Base-by-base conservation (phyloP, 176 grass and related monocot genomes). In the Elymus sibiricus region DNA sequence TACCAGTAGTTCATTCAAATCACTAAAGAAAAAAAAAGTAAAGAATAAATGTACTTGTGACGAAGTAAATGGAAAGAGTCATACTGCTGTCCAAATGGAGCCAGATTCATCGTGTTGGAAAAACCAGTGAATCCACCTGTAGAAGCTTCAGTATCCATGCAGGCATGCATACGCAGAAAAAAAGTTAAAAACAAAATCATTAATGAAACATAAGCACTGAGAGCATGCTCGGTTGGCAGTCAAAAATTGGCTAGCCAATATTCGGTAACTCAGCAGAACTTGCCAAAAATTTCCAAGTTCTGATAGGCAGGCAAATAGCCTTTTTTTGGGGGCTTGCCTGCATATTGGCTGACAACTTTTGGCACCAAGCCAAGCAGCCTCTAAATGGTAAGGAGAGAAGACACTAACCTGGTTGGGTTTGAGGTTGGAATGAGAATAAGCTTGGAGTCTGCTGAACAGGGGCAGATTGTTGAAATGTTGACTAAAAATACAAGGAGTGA, bases 51-150 rank as follows among this genome's bases (percentile, higher is more conserved):
- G 76, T 15, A 49, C 37, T 44, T 42, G 22, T 53, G 15, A 78
- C 55, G 7, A 86, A 82, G 64, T 29, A 83, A 79, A 83, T 69
- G 63, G 16, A 85, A 87, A 74, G 43, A 37, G 70, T 61, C 92
- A 90, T 98, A 98, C 96, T 28, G 42, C 79, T 95, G 96, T 71
- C 86, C 90, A 79, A 91, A 89, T n/a, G 44, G 56, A 37, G 79
- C 66, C 88, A 92, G 93, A 88, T 78, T 87, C 16, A 86, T 82
- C 28, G 84, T 79, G 79, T 92, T 94, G 76, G 90, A 77, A 70
- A 69, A 69, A 88, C 86, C 85, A 85, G 87, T 82, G 64, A 94
- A 94, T 78, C 91, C 93, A 92, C 83, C 82, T 35, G 88, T 77
- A 64, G 85, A 71, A 81, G 90, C 88, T 92, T 76, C 65, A 89